A percentile compares a stretch with the other conserved stretches of the same genome.
Evolutionary conservation across 345 rosid species (phyloP).

Genomic region (Melastoma malabathricum): DNA sequence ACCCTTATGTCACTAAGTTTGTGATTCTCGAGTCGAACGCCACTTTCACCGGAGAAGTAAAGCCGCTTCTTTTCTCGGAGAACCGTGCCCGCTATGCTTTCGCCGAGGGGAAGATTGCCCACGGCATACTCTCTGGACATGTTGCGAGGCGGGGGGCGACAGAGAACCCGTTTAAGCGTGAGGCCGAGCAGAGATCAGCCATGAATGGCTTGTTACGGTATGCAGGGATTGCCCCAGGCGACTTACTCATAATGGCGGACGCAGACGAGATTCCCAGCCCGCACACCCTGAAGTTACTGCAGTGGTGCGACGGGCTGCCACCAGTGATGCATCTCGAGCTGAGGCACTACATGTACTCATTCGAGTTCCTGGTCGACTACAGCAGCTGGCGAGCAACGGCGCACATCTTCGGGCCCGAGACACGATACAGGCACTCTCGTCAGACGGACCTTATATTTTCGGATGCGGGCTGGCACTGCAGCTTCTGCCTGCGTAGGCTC

Average conservation of each 20-base stretch:
- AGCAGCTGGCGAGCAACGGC: slow-evolving; percentile 74
- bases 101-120: slow-evolving; percentile 47
- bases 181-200: slow-evolving; percentile 40
- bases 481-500: slow-evolving; percentile 69
- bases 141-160: slow-evolving; percentile 15
- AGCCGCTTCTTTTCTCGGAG: slow-evolving; percentile 49
- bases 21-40: slow-evolving; percentile 72
- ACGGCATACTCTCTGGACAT: slow-evolving; percentile 50
- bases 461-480: slow-evolving; percentile 95
- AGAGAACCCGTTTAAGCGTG: slow-evolving; percentile 55
- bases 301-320: slow-evolving; percentile 79
- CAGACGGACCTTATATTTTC: slow-evolving; percentile 47
- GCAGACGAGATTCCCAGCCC: slow-evolving; percentile 86
- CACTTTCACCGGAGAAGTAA: slow-evolving; percentile 80
- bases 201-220: slow-evolving; percentile 49
- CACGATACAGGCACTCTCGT: slow-evolving; percentile 64
- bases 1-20: slow-evolving; percentile 55
- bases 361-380: slow-evolving; percentile 81
- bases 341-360: slow-evolving; percentile 73
- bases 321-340: slow-evolving; percentile 57
- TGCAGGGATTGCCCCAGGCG: slow-evolving; percentile 58
- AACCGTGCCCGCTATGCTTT: slow-evolving; percentile 47
- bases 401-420: slow-evolving; percentile 32
- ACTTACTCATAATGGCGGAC: slow-evolving; percentile 65
- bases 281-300: slow-evolving; percentile 55